Evolutionary conservation across 345 rosid species (phyloP).

Genomic region (Schrenkiella parvula): DNA sequence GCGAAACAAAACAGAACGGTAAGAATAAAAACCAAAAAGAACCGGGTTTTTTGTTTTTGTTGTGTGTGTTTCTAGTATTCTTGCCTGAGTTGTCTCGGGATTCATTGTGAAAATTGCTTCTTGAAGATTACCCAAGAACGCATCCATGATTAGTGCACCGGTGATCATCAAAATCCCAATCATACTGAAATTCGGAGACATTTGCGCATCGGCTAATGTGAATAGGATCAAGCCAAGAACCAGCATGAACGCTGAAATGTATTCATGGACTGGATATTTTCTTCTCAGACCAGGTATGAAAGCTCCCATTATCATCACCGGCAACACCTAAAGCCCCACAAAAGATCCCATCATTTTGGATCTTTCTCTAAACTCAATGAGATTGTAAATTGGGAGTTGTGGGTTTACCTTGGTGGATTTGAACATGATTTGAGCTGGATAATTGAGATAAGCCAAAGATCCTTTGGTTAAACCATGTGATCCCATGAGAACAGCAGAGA

Average conservation of each 20-base stretch:
- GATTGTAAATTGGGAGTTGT: neutral
- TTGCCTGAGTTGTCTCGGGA: conserved; percentile 89
- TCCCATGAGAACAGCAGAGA: conserved; percentile 98
- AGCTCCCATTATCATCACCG: conserved; percentile 98
- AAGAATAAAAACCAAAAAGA: neutral
- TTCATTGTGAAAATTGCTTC: conserved; percentile 92
- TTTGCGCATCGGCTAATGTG: conserved; percentile 91
- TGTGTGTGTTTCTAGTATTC: neutral
- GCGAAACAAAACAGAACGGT: neutral
- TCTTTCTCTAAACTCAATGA: neutral
- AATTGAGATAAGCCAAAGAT: conserved; percentile 91
- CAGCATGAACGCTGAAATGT: conserved; percentile 72
- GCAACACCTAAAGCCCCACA: conserved; percentile 52
- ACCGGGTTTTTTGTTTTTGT: neutral
- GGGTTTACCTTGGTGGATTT: conserved; percentile 85
- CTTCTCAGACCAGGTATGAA: conserved; percentile 90
- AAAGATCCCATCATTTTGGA: neutral
- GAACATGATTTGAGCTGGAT: conserved; percentile 98
- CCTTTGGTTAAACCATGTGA: conserved; percentile 97
- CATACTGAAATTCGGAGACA: conserved; percentile 85
- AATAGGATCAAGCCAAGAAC: conserved; percentile 84
- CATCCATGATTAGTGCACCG: conserved; percentile 89
- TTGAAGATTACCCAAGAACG: conserved; percentile 88
- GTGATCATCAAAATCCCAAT: conserved; percentile 80
- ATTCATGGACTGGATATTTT: conserved; percentile 79